Evolutionary conservation across 805 yeast genomes (phyloP), one percentile per base, ranked within the genome.

Genomic region (Candida ponderosae): DNA sequence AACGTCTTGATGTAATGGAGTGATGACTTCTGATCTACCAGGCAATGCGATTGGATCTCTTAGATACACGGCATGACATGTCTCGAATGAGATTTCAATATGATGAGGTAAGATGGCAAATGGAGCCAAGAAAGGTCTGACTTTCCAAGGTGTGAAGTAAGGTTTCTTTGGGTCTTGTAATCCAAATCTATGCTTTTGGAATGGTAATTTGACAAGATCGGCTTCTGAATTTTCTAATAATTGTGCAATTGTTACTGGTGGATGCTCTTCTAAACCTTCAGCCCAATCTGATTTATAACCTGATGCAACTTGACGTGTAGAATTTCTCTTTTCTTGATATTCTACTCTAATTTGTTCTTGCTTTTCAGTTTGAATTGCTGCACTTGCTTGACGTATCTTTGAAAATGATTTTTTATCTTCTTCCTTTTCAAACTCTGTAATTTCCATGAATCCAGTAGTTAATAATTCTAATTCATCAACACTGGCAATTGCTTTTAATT

Each of bases 1-100:
- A 46, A 79, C 76, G 41, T 79, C 80, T 44, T 76, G 69, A 29
- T 81, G 79, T 60, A 81, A 86, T 38, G 98, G 98, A 39, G 96
- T 70, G 44, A 93, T 84, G 41, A 93, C 95, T 67, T 93, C 98
- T 24, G 96, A 83, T 56, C 85, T 89, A 40, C 96, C 97, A 6
- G 97, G 96, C 59, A 97, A 77, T 13, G 97, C 95, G 35, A 93
- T 88, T 14, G 98, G 98, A 59, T 93, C 95, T 63, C 97, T 81
- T 59, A 93, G 64, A 61, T 90, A 93, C n/a, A 93, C 83, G 5
- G 96, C 97, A 59, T 89, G 96, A 58, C 97, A 90, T 5, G 97
- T 87, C 44, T 75, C 74, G 60, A 85, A 90, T 18, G 95, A 84
- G 32, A 93, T 66, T 64, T 93, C 97, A 38, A 93, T 66, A 61